Percentiles rank a stretch among this genome's conserved stretches.
These are phyloP conservation scores for Petrea volubilis DNA, from an alignment of 257 asterid species.

Conservation along the genomic window DNA sequence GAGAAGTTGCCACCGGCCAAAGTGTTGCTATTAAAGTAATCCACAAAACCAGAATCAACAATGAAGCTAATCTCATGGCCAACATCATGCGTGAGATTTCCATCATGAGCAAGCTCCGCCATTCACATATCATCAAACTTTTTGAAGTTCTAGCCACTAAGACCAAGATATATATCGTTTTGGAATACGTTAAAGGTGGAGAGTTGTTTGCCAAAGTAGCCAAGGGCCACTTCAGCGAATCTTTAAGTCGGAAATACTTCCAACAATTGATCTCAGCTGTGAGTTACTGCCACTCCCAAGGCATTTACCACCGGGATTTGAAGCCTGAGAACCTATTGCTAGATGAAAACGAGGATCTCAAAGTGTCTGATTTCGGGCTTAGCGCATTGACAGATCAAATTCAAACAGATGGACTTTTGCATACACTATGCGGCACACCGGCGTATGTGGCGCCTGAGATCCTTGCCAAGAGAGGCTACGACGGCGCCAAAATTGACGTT, in stretches of 20 bases:
- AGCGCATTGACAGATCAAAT: conserved; percentile 43
- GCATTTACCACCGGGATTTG: conserved; percentile 47
- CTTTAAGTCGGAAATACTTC: conserved; percentile 32
- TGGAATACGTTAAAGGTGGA: conserved; percentile 56
- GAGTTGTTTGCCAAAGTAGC: conserved; percentile 44
- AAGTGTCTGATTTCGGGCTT: conserved; percentile 51
- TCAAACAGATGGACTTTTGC: conserved; percentile 34
- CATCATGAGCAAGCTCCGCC: conserved; percentile 37
- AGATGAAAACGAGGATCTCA: too few relatives aligned
- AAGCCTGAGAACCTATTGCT: conserved; percentile 47
- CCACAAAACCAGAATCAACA: conserved; percentile 33
- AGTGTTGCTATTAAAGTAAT: conserved; percentile 45
- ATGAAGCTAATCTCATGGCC: conserved; percentile 22
- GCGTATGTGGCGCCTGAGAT: too few relatives aligned
- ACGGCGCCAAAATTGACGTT: conserved; percentile 49
- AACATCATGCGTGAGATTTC: conserved; percentile 45
- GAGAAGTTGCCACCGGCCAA: conserved; percentile 31
- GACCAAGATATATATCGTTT: conserved; percentile 39
- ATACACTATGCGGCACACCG: conserved; percentile 57
- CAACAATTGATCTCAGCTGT: conserved; percentile 49
- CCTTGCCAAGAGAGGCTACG: conserved; percentile 45
- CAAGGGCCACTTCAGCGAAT: conserved; percentile 43
- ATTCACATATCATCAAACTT: conserved; percentile 35
- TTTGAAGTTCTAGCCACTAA: conserved; percentile 47
- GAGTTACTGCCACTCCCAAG: conserved; percentile 49